Conservation (phyloP, 148 eudicot species). For the Rhododendron simsii region DNA sequence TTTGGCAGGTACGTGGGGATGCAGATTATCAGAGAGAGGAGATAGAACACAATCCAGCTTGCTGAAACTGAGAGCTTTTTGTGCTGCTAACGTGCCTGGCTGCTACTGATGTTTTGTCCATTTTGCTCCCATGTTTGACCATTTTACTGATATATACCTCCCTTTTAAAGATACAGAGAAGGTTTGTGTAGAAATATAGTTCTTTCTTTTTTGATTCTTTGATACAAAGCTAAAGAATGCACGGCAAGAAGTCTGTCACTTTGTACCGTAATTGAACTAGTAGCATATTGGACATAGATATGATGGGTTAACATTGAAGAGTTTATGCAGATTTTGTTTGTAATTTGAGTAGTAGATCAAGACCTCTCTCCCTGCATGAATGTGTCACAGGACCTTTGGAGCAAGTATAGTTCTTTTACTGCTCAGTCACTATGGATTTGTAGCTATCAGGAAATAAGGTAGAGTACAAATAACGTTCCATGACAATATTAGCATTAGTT, state of each 20-base stretch:
- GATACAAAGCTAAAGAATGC: background rate
- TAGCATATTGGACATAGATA: background rate
- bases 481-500: background rate
- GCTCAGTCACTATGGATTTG: background rate
- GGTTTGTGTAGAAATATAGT: background rate
- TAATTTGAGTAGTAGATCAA: background rate
- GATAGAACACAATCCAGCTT: slow-evolving; percentile 9
- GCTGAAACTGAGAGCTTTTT: background rate
- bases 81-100: background rate
- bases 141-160: background rate
- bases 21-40: slow-evolving; percentile 46
- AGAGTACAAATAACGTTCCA: background rate
- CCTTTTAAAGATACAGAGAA: background rate
- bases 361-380: background rate
- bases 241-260: background rate
- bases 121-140: background rate
- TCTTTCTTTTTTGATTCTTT: background rate
- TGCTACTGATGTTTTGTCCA: background rate
- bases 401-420: background rate
- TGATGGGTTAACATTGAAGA: background rate
- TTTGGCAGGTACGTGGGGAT: slow-evolving; percentile 59
- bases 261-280: background rate
- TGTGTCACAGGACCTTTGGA: background rate
- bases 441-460: background rate
- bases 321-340: background rate